phyloP scores from a whole-genome alignment of 495 filamentous ascomycete species.

The Tuber borchii region DNA sequence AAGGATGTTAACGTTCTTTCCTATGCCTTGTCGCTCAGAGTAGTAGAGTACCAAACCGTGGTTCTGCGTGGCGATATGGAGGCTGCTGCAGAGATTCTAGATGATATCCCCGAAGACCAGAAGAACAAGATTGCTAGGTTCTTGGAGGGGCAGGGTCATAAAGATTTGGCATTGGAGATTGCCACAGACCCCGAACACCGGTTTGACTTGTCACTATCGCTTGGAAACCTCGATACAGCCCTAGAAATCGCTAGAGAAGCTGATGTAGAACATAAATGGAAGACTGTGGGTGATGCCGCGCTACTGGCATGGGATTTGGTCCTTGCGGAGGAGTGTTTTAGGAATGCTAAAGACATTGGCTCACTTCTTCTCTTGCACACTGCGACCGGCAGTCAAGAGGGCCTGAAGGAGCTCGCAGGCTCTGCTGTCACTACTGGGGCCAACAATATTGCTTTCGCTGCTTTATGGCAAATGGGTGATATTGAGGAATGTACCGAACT shows the following conservation, averaged over 20 bases:
- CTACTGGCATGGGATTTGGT: constrained; percentile 76
- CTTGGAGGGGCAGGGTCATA: constrained; percentile 94
- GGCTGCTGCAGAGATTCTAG: constrained; percentile 73
- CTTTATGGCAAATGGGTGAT: constrained; percentile 81
- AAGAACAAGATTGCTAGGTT: constrained; percentile 97
- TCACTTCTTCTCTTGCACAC: constrained; percentile 81
- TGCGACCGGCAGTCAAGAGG: constrained; percentile 66
- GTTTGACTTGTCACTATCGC: constrained; percentile 81
- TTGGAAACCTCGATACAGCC: constrained; percentile 77
- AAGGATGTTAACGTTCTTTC: constrained; percentile 90
- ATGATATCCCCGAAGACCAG: constrained; percentile 76
- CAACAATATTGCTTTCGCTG: constrained; percentile 87
- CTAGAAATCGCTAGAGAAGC: constrained; percentile 74
- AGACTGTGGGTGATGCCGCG: constrained; percentile 87
- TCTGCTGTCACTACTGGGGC: constrained; percentile 69
- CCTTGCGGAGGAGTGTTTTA: constrained; percentile 88
- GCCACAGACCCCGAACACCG: constrained; percentile 94
- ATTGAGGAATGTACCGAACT: constrained; percentile 74
- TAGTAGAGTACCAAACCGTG: constrained; percentile 94
- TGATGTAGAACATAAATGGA: constrained; percentile 94
- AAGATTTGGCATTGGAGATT: constrained; percentile 91
- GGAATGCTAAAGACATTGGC: constrained; percentile 78
- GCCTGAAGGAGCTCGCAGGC: constrained; percentile 61
- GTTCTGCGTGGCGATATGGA: constrained; percentile 95
- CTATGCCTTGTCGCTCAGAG: constrained; percentile 83